A percentile compares a stretch with the other conserved stretches of the same genome.
Conservation (phyloP, 148 eudicot genomes). For the Spergularia marina region DNA sequence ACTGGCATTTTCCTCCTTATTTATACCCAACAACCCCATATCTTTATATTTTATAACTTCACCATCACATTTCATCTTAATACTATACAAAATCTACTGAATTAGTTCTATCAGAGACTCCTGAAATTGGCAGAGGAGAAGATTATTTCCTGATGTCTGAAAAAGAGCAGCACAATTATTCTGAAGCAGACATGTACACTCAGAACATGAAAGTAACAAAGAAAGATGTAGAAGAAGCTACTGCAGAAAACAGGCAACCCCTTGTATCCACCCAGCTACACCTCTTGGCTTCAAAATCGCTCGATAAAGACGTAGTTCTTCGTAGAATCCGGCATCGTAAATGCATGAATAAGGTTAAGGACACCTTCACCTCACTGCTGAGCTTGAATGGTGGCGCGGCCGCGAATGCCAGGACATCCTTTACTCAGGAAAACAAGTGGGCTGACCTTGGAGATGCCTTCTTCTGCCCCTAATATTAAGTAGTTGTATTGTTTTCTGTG, state of each 20-base stretch:
- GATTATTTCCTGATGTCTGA: constrained; percentile 5
- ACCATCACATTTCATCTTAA: background rate
- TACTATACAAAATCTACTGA: too few species aligned
- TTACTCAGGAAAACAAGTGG: constrained; percentile 27
- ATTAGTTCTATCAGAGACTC: too few species aligned
- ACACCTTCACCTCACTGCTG: constrained; percentile 24
- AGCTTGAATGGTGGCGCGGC: constrained; percentile 19
- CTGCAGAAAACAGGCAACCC: background rate
- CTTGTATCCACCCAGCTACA: constrained; percentile 22
- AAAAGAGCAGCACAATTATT: background rate
- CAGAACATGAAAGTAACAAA: background rate
- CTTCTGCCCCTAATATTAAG: constrained; percentile 25
- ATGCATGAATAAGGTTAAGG: constrained; percentile 32
- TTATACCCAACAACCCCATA: background rate
- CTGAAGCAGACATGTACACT: background rate
- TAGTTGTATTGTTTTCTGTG: too few species aligned
- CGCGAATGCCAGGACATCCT: background rate
- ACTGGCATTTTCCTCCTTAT: constrained; percentile 20
- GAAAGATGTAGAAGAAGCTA: background rate
- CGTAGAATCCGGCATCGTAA: constrained; percentile 22
- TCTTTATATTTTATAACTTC: background rate
- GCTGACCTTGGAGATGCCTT: constrained; percentile 32
- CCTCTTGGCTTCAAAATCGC: constrained; percentile 22
- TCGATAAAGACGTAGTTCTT: constrained; percentile 25
- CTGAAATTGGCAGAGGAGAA: background rate